Evolutionary conservation across 495 filamentous ascomycete species (phyloP).

Genomic region (Penicillium maclennaniae): DNA sequence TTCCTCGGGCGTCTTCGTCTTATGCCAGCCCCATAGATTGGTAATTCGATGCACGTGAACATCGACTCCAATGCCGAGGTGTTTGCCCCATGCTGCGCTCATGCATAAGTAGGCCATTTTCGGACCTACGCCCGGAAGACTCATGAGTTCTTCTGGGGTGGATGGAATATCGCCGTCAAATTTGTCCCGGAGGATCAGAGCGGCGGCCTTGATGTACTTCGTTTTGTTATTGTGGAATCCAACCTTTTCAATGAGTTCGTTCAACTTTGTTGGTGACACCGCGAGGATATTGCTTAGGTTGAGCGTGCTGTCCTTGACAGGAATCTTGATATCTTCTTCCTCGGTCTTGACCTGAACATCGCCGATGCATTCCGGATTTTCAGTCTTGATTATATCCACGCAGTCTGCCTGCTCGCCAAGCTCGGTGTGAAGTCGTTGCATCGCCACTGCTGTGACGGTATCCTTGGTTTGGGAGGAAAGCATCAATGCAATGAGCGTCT

Average conservation of each 20-base stretch:
- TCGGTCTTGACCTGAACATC: slow-evolving; percentile 16
- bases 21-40: slow-evolving; percentile 94
- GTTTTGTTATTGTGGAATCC: slow-evolving; percentile 98
- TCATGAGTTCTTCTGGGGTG: slow-evolving; percentile 70
- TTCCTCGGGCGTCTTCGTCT: slow-evolving; percentile 79
- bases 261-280: slow-evolving; percentile 63
- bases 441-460: slow-evolving; percentile 83
- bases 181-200: slow-evolving; percentile 65
- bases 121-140: slow-evolving; percentile 87
- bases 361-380: slow-evolving; percentile 1
- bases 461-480: slow-evolving; percentile 96
- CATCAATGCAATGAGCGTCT: slow-evolving; percentile 91
- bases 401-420: slow-evolving; percentile 43
- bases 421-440: slow-evolving; percentile 71
- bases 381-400: slow-evolving; percentile 10
- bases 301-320: slow-evolving; percentile 48
- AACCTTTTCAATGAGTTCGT: slow-evolving; percentile 75
- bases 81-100: slow-evolving; percentile 61
- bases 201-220: slow-evolving; percentile 77
- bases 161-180: slow-evolving; percentile 76
- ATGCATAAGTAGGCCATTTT: slow-evolving; percentile 98
- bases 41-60: slow-evolving; percentile 82
- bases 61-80: slow-evolving; percentile 63
- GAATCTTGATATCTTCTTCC: slow-evolving; percentile 17
- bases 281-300: slow-evolving; percentile 77